Conservation (phyloP, 192 early-diverging fungal species). For the Coemansia sp. region DNA sequence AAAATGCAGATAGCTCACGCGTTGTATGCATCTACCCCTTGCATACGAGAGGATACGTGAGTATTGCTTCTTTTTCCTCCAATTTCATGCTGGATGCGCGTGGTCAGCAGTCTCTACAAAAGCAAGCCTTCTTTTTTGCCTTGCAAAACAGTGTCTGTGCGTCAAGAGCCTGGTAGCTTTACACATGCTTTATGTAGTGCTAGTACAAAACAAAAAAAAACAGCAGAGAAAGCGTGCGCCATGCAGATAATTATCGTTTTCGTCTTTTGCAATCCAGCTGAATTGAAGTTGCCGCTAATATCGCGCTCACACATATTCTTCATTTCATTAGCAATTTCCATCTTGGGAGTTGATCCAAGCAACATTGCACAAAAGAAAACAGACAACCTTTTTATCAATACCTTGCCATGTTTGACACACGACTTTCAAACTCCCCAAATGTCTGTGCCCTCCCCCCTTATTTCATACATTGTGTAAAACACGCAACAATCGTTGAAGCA, state of each 20-base stretch:
- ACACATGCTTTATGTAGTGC: background rate
- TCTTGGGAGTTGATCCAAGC: background rate
- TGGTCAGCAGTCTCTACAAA: background rate
- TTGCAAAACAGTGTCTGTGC: background rate
- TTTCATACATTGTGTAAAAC: background rate
- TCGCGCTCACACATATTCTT: background rate
- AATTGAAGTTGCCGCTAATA: background rate
- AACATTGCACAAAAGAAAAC: background rate
- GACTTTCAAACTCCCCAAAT: background rate
- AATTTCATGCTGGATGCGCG: background rate
- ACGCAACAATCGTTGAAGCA: background rate
- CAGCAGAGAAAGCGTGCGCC: background rate
- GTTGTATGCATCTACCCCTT: constrained; percentile 10
- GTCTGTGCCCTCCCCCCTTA: background rate
- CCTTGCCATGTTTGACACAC: background rate
- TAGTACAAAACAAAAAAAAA: background rate
- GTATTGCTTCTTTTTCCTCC: background rate
- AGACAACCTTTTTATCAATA: background rate
- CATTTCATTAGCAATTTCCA: no score
- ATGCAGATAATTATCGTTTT: constrained; percentile 5
- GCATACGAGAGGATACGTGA: background rate
- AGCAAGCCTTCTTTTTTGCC: background rate
- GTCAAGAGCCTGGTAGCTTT: background rate
- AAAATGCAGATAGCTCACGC: background rate
- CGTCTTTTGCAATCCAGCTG: constrained; percentile 2